A percentile compares a stretch with the other conserved stretches of the same genome.
These are phyloP conservation scores for Halenospora varia DNA, from an alignment of 495 filamentous ascomycete genomes.

Conservation along the genomic window DNA sequence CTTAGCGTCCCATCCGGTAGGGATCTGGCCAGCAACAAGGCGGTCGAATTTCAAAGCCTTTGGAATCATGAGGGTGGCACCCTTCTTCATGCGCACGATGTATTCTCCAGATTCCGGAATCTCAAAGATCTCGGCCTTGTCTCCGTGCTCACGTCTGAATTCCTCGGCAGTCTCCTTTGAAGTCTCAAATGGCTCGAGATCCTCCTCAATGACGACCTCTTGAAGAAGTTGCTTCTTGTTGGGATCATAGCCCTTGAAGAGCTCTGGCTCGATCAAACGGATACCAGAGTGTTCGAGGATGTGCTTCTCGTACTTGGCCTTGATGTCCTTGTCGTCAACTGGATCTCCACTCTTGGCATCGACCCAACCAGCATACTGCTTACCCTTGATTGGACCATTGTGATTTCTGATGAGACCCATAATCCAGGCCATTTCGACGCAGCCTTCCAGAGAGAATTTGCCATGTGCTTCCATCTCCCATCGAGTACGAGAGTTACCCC, in stretches of 20 bases:
- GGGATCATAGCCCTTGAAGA: constrained; percentile 96
- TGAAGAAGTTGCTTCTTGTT: constrained; percentile 98
- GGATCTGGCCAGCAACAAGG: constrained; percentile 93
- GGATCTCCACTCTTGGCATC: constrained; percentile 91
- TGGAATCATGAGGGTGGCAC: constrained; percentile 87
- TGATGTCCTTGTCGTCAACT: constrained; percentile 97
- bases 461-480: constrained; percentile 99
- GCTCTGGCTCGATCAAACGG: constrained; percentile 93
- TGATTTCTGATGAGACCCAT: constrained; percentile 99
- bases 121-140: constrained; percentile 96
- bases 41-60: constrained; percentile 97
- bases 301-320: constrained; percentile 91
- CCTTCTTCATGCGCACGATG: constrained; percentile 90
- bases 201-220: constrained; percentile 94
- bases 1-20: constrained; percentile 94
- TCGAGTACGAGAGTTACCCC: constrained; percentile 95
- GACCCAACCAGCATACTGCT: constrained; percentile 96
- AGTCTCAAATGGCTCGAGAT: constrained; percentile 93
- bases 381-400: constrained; percentile 96
- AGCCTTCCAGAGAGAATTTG: constrained; percentile 95
- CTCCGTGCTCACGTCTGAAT: constrained; percentile 94
- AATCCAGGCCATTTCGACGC: constrained; percentile 99
- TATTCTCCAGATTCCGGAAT: constrained; percentile 92
- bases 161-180: constrained; percentile 97
- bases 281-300: constrained; percentile 97